Evolutionary conservation across 345 rosid species (phyloP).

Genomic region (rapeseed (Brassica napus)): DNA sequence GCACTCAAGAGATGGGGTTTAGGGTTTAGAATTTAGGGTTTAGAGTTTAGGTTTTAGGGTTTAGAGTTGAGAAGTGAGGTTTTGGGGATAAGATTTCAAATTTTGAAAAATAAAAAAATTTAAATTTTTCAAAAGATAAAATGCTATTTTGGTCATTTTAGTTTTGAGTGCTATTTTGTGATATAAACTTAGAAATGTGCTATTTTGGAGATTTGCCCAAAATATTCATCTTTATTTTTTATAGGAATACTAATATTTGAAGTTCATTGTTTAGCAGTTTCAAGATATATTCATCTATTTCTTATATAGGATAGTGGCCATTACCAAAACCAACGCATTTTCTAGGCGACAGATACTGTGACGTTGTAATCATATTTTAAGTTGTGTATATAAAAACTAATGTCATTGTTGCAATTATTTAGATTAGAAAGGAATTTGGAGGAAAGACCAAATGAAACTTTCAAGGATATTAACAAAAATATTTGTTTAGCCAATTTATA

Average conservation of each 20-base stretch:
- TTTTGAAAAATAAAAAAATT: no score
- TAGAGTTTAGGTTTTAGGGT: no score
- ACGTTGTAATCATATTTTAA: not conserved
- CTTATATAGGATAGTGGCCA: constrained; percentile 18
- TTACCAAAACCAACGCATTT: not conserved
- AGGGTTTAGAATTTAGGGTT: no score
- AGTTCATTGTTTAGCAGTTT: not conserved
- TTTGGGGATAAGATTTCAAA: no score
- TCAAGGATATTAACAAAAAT: constrained; percentile 6
- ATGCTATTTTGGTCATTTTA: no score
- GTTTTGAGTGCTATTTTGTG: no score
- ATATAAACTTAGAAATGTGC: no score
- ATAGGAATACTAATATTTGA: not conserved
- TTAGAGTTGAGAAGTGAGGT: no score
- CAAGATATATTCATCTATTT: not conserved
- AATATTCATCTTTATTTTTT: not conserved
- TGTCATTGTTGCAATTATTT: constrained; percentile 1
- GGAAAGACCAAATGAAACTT: constrained; percentile 12
- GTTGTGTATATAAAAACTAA: not conserved
- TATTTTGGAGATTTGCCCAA: no score
- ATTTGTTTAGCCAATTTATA: constrained; percentile 8
- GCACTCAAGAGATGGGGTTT: no score
- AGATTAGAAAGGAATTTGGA: not conserved
- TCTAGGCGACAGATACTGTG: not conserved
- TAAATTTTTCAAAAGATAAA: no score